A percentile compares a stretch with the other conserved stretches of the same genome.
Evolutionary conservation across 139 green algal species (phyloP).

Genomic region (Chlorella sorokiniana): DNA sequence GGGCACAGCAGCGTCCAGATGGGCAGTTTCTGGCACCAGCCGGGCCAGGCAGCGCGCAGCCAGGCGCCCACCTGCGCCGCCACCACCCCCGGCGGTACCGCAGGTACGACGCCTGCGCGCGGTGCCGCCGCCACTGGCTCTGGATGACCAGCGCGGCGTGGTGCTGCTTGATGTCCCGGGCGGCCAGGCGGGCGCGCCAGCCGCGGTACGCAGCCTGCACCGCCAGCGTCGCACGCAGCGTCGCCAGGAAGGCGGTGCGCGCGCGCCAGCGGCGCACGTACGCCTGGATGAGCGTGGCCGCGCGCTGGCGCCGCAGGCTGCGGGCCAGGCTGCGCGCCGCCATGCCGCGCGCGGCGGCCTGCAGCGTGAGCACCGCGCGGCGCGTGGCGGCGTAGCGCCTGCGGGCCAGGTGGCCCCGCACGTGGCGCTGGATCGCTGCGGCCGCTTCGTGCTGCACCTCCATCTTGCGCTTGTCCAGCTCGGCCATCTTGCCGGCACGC

Average conservation of each 20-base stretch:
- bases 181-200: neutral
- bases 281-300: constrained; percentile 66
- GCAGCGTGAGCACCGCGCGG: constrained; percentile 49
- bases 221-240: constrained; percentile 31
- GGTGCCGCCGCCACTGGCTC: constrained; percentile 52
- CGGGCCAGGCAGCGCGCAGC: neutral
- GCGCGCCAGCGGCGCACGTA: constrained; percentile 28
- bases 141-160: constrained; percentile 68
- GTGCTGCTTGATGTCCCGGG: neutral
- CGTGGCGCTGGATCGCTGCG: constrained; percentile 73
- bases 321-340: constrained; percentile 53
- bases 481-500: constrained; percentile 89
- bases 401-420: constrained; percentile 65
- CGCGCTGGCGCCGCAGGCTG: constrained; percentile 43
- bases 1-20: neutral
- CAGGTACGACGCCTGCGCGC: constrained; percentile 44
- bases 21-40: too few species aligned
- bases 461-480: constrained; percentile 90
- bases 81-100: constrained; percentile 41
- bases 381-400: constrained; percentile 35
- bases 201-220: constrained; percentile 50
- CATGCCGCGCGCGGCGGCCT: constrained; percentile 61
- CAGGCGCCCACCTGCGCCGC: constrained; percentile 23
- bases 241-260: neutral
- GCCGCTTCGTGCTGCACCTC: constrained; percentile 85